A percentile compares a stretch with the other conserved stretches of the same genome.
phyloP scores from a whole-genome alignment of 306 rosid genomes.

The Psophocarpus tetragonolobus region DNA sequence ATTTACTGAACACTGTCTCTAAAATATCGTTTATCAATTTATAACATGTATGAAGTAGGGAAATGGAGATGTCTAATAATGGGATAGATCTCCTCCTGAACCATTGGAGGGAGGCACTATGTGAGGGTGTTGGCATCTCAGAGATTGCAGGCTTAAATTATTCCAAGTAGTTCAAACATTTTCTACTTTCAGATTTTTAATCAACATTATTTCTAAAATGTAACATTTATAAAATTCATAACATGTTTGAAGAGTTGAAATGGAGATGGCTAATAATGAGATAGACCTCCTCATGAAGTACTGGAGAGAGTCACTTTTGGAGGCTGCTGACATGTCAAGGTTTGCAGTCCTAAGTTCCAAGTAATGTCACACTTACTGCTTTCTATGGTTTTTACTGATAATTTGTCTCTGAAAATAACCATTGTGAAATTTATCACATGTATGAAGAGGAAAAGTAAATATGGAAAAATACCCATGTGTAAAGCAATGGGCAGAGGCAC shows the following conservation, averaged over 20 bases:
- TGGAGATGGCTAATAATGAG: background rate
- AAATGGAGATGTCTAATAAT: background rate
- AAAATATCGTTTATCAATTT: background rate
- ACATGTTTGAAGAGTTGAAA: background rate
- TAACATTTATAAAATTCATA: background rate
- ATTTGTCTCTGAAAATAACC: background rate
- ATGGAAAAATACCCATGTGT: no score
- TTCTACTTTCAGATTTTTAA: background rate
- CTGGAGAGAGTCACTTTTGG: background rate
- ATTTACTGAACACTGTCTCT: background rate
- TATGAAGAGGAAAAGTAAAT: no score
- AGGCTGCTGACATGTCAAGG: background rate
- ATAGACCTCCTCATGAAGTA: fast-evolving
- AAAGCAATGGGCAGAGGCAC: no score
- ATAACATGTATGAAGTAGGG: background rate
- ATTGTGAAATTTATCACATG: background rate
- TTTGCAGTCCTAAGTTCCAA: no score
- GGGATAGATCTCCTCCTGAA: background rate
- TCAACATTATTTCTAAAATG: background rate
- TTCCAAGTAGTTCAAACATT: background rate
- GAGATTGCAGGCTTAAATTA: background rate
- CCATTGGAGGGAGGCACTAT: background rate
- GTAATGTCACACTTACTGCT: background rate
- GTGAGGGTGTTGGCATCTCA: background rate
- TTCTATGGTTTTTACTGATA: background rate